Percentiles rank a stretch among this genome's conserved stretches.
phyloP scores from a whole-genome alignment of 306 rosid species.

The Astragalus membranaceus region DNA sequence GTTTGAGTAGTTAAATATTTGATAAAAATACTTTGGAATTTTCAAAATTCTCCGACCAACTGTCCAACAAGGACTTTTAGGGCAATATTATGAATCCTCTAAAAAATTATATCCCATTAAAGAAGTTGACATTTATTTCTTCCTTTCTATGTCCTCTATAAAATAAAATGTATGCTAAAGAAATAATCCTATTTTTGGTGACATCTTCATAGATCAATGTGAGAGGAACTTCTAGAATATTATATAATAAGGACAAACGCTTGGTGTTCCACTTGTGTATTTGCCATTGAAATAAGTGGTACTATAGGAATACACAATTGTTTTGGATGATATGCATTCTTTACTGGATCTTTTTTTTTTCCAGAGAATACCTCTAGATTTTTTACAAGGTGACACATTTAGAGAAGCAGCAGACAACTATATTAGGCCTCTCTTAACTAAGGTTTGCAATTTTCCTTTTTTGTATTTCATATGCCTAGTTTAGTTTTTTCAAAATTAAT shows the following conservation, averaged over 20 bases:
- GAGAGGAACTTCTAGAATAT: background rate
- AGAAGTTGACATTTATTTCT: background rate
- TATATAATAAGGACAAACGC: background rate
- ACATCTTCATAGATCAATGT: background rate
- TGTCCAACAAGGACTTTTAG: background rate
- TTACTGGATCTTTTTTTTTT: slow-evolving; percentile 9
- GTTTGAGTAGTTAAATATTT: background rate
- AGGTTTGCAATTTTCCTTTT: slow-evolving; percentile 42
- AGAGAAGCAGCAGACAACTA: slow-evolving; percentile 85
- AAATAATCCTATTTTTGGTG: slow-evolving; percentile 7
- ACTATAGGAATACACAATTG: background rate
- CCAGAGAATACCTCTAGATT: slow-evolving; percentile 98
- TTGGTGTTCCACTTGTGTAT: background rate
- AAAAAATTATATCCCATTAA: background rate
- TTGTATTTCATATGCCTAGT: background rate
- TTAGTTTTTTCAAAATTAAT: slow-evolving; percentile 13
- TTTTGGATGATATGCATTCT: slow-evolving; percentile 3
- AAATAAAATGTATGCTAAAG: background rate
- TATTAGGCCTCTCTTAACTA: slow-evolving; percentile 84
- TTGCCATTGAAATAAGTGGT: background rate
- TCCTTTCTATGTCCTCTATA: background rate
- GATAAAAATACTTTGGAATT: background rate
- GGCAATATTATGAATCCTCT: background rate
- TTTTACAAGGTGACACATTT: slow-evolving; percentile 75
- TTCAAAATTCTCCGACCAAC: background rate